phyloP scores from a whole-genome alignment of 2,329 filamentous ascomycete genomes.

The Ophiocordyceps polyrhachis-furcata region DNA sequence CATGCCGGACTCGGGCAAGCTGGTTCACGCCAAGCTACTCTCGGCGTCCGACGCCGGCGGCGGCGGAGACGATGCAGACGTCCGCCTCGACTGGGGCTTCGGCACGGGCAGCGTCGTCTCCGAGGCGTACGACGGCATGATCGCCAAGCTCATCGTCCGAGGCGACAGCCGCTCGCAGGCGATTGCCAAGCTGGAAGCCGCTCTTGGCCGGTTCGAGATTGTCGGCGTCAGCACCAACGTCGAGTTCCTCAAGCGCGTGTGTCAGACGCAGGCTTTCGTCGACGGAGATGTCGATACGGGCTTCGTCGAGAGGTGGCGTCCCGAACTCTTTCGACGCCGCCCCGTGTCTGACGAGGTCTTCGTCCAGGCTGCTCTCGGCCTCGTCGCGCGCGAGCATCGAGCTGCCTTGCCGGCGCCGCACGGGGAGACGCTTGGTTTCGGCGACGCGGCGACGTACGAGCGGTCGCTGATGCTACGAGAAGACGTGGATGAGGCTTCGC shows the following conservation, averaged over 20 bases:
- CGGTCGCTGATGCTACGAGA: constrained; percentile 34
- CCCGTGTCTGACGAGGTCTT: constrained; percentile 53
- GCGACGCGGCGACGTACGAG: constrained; percentile 21
- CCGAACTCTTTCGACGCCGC: constrained; percentile 54
- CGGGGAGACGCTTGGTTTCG: constrained; percentile 36
- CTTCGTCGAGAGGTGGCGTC: constrained; percentile 78
- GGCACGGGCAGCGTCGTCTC: constrained; percentile 81
- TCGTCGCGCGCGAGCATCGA: constrained; percentile 33
- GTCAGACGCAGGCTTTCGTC: constrained; percentile 64
- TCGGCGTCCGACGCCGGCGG: constrained; percentile 30
- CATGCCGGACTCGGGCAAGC: constrained; percentile 77
- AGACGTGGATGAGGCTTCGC: constrained; percentile 42
- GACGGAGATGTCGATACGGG: constrained; percentile 84
- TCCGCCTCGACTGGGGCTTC: constrained; percentile 88
- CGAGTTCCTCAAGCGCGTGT: constrained; percentile 84
- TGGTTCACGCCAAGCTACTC: constrained; percentile 69
- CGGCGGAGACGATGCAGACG: constrained; percentile 32
- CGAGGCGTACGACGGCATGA: constrained; percentile 96
- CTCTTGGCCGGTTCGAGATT: constrained; percentile 77
- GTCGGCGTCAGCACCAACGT: constrained; percentile 90
- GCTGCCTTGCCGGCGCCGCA: constrained; percentile 19
- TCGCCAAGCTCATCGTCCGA: constrained; percentile 88
- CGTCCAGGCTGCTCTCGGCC: constrained; percentile 68
- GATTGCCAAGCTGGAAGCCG: constrained; percentile 62
- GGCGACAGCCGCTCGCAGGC: constrained; percentile 62